phyloP scores from a whole-genome alignment of 148 eudicot species.

The Heliamphora exappendiculata region DNA sequence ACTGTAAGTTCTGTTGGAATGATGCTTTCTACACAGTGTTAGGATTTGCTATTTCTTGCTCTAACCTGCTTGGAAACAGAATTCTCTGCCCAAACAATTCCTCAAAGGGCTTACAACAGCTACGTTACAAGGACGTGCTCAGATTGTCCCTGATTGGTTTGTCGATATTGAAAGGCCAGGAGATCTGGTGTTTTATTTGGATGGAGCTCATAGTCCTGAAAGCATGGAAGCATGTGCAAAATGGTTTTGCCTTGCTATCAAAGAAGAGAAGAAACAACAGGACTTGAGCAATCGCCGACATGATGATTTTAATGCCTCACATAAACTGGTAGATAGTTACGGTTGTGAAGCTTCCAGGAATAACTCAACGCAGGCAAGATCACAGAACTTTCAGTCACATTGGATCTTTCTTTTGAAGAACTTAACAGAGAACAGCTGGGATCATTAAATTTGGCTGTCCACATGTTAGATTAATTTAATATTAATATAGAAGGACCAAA shows the following conservation, averaged over 20 bases:
- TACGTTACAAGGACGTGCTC: constrained; percentile 80
- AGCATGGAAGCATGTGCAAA: constrained; percentile 97
- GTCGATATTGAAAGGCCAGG: constrained; percentile 46
- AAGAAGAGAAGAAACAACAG: constrained; percentile 32
- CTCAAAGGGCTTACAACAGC: constrained; percentile 73
- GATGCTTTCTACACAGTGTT: not conserved
- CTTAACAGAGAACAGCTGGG: not conserved
- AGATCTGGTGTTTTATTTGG: constrained; percentile 78
- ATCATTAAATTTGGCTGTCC: not conserved
- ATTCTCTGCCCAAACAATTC: constrained; percentile 76
- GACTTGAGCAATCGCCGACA: constrained; percentile 17
- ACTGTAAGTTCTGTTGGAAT: constrained; percentile 36
- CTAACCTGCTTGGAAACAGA: constrained; percentile 36
- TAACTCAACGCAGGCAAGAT: constrained; percentile 58
- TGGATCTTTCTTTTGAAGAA: not conserved
- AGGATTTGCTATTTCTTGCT: constrained; percentile 4
- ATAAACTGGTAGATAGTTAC: constrained; percentile 26
- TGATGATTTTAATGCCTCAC: constrained; percentile 21
- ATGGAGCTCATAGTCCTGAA: constrained; percentile 99
- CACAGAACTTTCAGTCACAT: not conserved
- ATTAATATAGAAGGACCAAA: not conserved
- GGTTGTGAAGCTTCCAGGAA: constrained; percentile 30
- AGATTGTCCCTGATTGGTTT: constrained; percentile 61
- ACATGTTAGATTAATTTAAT: not conserved
- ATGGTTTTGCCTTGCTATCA: constrained; percentile 69